These are phyloP conservation scores for Pichia cephalocereana DNA, from an alignment of 805 yeast species.

Conservation along the genomic window DNA sequence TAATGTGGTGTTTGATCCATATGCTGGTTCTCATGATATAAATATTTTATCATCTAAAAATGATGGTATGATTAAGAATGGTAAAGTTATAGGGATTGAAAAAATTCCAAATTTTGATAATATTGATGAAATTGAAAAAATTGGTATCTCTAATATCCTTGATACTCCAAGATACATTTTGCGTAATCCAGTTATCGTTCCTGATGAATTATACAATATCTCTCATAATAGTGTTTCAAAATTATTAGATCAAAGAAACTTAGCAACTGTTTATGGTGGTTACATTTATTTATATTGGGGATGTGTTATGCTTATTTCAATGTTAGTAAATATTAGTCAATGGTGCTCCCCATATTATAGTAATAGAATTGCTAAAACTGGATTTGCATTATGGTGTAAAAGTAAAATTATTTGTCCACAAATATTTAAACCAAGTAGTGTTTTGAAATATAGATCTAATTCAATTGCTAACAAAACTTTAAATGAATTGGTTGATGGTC, in stretches of 20 bases:
- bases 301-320: constrained; percentile 18
- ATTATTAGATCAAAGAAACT: constrained; percentile 21
- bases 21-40: background rate
- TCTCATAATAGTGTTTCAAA: constrained; percentile 23
- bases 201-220: constrained; percentile 15
- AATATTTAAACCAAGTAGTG: constrained; percentile 16
- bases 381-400: constrained; percentile 22
- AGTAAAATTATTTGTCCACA: constrained; percentile 27
- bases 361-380: constrained; percentile 15
- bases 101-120: constrained; percentile 2
- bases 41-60: background rate
- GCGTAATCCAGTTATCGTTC: constrained; percentile 22
- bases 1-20: background rate
- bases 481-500: constrained; percentile 1
- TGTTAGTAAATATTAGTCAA: constrained; percentile 20
- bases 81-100: constrained; percentile 1
- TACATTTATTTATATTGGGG: constrained; percentile 27
- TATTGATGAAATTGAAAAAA: constrained; percentile 3
- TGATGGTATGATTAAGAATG: constrained; percentile 1
- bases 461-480: background rate
- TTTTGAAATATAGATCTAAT: constrained; percentile 1
- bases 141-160: constrained; percentile 5
- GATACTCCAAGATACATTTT: constrained; percentile 8
- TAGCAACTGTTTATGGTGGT: constrained; percentile 24
- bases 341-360: constrained; percentile 29